Conservation (phyloP, 352 stramenopile species). For the Phytophthora podocarpi region DNA sequence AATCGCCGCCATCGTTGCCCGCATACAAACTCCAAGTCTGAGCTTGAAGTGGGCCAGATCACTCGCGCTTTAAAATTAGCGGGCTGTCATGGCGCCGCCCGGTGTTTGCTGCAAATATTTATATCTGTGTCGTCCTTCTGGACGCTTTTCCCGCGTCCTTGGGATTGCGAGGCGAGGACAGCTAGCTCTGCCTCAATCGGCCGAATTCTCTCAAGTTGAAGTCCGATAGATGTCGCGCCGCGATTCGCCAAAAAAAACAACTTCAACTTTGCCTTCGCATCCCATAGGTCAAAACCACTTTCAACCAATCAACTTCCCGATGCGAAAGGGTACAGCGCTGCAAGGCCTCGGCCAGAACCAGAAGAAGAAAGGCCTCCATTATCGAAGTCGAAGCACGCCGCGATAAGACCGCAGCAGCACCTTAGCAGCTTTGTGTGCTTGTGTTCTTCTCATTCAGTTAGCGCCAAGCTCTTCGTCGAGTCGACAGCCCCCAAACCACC, state of each 20-base stretch:
- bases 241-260: slow-evolving; percentile 43
- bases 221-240: neutral
- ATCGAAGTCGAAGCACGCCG: slow-evolving; percentile 19
- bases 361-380: slow-evolving; percentile 32
- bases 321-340: slow-evolving; percentile 32
- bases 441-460: slow-evolving; percentile 16
- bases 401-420: slow-evolving; percentile 23
- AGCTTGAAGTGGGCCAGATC: slow-evolving; percentile 27
- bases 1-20: slow-evolving; percentile 16
- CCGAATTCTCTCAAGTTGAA: slow-evolving; percentile 37
- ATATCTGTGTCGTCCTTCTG: neutral
- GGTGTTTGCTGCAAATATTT: too few species aligned
- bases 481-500: neutral
- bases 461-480: neutral
- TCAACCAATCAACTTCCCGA: neutral
- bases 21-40: slow-evolving; percentile 29
- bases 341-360: slow-evolving; percentile 30
- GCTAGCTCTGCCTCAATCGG: neutral
- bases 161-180: neutral
- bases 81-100: neutral
- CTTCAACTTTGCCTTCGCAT: slow-evolving; percentile 32
- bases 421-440: too few species aligned
- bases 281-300: slow-evolving; percentile 36
- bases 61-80: slow-evolving; percentile 13
- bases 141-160: slow-evolving; percentile 3